These are phyloP conservation scores for Diaporthe sp. DNA, from an alignment of 2,329 filamentous ascomycete species.

Conservation along the genomic window DNA sequence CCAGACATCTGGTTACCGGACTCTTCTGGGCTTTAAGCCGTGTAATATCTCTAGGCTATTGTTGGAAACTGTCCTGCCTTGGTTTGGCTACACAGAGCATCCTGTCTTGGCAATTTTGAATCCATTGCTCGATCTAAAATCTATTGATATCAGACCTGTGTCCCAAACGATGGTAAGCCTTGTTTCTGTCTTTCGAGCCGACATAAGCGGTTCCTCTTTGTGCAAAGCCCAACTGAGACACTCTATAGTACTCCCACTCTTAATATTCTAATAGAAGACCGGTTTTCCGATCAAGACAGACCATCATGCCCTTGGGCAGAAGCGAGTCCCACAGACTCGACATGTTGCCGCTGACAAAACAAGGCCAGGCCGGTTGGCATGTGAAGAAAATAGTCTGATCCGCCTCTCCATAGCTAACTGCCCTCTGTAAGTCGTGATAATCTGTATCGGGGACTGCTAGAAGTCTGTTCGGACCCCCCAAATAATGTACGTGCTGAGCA, in stretches of 20 bases:
- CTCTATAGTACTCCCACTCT: not conserved
- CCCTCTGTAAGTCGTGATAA: not conserved
- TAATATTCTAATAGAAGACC: not conserved
- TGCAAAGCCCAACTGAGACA: not conserved
- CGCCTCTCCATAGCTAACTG: not conserved
- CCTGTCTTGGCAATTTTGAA: not conserved
- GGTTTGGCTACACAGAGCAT: not conserved
- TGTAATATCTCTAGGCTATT: not conserved
- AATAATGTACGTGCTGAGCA: not conserved
- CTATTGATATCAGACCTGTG: not conserved
- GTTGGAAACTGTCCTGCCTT: not conserved
- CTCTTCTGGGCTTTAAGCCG: too few species aligned
- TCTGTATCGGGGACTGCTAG: not conserved
- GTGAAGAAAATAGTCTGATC: not conserved
- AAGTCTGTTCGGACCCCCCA: not conserved
- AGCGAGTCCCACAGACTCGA: not conserved
- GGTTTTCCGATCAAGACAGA: not conserved
- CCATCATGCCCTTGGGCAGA: not conserved
- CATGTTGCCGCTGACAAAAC: not conserved
- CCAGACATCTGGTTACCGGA: not conserved
- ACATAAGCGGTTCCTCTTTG: not conserved
- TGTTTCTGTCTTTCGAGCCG: too few species aligned
- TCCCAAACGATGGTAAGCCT: not conserved
- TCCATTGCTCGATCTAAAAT: not conserved
- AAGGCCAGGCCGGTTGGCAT: not conserved